Conservation (phyloP, 2,329 filamentous ascomycete genomes). For the Penicillium thymicola region DNA sequence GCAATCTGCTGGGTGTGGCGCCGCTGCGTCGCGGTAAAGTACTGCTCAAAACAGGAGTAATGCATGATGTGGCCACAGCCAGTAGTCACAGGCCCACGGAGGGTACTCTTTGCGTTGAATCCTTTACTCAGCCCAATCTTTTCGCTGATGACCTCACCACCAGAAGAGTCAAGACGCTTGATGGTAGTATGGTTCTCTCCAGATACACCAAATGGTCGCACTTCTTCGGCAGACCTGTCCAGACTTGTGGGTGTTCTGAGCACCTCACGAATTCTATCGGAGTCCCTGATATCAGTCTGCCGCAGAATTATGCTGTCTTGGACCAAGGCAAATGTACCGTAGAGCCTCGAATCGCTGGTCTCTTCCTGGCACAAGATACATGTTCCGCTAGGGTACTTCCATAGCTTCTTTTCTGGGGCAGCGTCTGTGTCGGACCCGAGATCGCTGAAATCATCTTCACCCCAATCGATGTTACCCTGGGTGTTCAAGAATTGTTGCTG, state of each 20-base stretch:
- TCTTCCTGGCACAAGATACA: slow-evolving; percentile 98
- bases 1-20: slow-evolving; percentile 91
- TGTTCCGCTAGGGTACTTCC: slow-evolving; percentile 88
- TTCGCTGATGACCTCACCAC: slow-evolving; percentile 68
- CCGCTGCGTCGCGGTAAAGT: slow-evolving; percentile 76
- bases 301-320: slow-evolving; percentile 82
- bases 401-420: slow-evolving; percentile 66
- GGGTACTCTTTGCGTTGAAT: slow-evolving; percentile 67
- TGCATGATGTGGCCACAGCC: slow-evolving; percentile 99
- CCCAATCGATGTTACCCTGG: slow-evolving; percentile 85
- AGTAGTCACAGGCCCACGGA: slow-evolving; percentile 75
- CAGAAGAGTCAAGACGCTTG: slow-evolving; percentile 70
- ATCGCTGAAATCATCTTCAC: slow-evolving; percentile 73
- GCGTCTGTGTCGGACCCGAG: slow-evolving; percentile 49
- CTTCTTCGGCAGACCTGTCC: slow-evolving; percentile 76
- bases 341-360: slow-evolving; percentile 81
- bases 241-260: slow-evolving; percentile 73
- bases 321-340: slow-evolving; percentile 89
- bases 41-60: slow-evolving; percentile 89
- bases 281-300: slow-evolving; percentile 77
- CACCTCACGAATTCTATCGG: slow-evolving; percentile 80
- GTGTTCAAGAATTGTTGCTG: slow-evolving; percentile 92
- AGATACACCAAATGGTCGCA: slow-evolving; percentile 87
- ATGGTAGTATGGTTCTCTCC: slow-evolving; percentile 78
- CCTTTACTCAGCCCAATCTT: slow-evolving; percentile 84